Percentiles rank a stretch among this genome's conserved stretches.
These are phyloP conservation scores for Hansfordia pulvinata DNA, from an alignment of 2,329 filamentous ascomycete species.

Conservation along the genomic window DNA sequence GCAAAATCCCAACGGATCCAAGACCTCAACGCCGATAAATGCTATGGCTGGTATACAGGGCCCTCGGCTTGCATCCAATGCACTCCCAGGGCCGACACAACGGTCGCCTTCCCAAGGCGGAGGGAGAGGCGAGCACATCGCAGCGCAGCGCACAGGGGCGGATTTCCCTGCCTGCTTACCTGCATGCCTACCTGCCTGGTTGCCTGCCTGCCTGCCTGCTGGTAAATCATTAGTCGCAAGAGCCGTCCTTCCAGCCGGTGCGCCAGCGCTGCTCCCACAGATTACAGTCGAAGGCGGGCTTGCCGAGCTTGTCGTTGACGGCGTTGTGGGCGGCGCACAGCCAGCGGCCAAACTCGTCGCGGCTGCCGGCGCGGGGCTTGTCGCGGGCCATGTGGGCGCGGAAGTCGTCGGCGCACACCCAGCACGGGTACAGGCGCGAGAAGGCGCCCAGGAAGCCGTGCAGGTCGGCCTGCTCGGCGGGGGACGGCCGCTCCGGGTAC, in stretches of 20 bases:
- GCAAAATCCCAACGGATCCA: too few relatives aligned
- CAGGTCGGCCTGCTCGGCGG: conserved; percentile 61
- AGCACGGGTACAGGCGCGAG: conserved; percentile 84
- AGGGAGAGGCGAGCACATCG: too few relatives aligned
- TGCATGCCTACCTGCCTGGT: too few relatives aligned
- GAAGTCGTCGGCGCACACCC: conserved; percentile 90
- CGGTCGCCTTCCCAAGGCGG: too few relatives aligned
- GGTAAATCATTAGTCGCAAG: conserved; percentile 36
- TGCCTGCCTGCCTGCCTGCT: too few relatives aligned
- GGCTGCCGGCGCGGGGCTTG: conserved; percentile 42
- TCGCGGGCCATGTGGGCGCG: conserved; percentile 65
- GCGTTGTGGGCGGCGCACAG: conserved; percentile 80
- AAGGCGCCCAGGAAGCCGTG: conserved; percentile 68
- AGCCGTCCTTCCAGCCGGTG: conserved; percentile 68
- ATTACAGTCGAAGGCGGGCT: conserved; percentile 77
- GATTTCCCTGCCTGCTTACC: too few relatives aligned
- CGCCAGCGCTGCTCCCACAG: conserved; percentile 92
- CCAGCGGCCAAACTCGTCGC: conserved; percentile 67
- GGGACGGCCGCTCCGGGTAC: conserved; percentile 61
- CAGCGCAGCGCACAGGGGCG: too few relatives aligned
- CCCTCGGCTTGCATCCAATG: too few relatives aligned
- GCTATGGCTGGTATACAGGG: too few relatives aligned
- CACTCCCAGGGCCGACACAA: too few relatives aligned
- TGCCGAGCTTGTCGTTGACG: conserved; percentile 81
- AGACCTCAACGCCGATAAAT: too few relatives aligned